Conservation (phyloP, 164 flowering plant species). For the Saururus chinensis region DNA sequence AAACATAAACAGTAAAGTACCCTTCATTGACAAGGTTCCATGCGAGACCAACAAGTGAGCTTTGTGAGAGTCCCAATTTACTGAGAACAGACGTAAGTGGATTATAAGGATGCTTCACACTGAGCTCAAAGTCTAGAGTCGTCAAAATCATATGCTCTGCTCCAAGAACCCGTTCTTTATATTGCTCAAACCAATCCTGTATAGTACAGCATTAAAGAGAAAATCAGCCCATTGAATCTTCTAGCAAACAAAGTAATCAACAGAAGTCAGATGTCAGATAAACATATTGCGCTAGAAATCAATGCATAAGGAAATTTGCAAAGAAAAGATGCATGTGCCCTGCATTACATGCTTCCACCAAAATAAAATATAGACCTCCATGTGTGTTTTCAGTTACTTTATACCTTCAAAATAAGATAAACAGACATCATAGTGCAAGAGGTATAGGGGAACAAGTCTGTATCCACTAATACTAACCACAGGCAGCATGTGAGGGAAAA, state of each 20-base stretch:
- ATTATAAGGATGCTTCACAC: conserved; percentile 83
- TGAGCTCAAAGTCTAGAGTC: conserved; percentile 86
- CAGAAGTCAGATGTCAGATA: background rate
- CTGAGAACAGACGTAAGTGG: conserved; percentile 68
- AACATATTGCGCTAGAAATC: too few relatives aligned
- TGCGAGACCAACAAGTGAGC: conserved; percentile 69
- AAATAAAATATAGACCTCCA: background rate
- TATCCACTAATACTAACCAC: conserved; percentile 37
- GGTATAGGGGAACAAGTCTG: too few relatives aligned
- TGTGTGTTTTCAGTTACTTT: too few relatives aligned
- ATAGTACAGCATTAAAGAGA: conserved; percentile 6
- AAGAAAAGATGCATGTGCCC: background rate
- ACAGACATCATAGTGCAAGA: background rate
- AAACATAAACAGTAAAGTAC: conserved; percentile 32
- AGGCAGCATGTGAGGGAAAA: conserved; percentile 55
- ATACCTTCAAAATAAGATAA: background rate
- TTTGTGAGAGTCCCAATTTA: conserved; percentile 78
- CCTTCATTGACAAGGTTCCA: conserved; percentile 84
- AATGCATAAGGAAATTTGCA: too few relatives aligned
- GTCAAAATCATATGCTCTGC: conserved; percentile 88
- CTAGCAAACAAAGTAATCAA: background rate
- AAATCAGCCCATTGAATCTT: background rate
- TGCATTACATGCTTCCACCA: background rate
- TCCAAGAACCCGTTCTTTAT: conserved; percentile 65
- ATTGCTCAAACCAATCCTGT: conserved; percentile 96